Conservation (phyloP, 768 basidiomycete genomes). For the Amanita inopinata region DNA sequence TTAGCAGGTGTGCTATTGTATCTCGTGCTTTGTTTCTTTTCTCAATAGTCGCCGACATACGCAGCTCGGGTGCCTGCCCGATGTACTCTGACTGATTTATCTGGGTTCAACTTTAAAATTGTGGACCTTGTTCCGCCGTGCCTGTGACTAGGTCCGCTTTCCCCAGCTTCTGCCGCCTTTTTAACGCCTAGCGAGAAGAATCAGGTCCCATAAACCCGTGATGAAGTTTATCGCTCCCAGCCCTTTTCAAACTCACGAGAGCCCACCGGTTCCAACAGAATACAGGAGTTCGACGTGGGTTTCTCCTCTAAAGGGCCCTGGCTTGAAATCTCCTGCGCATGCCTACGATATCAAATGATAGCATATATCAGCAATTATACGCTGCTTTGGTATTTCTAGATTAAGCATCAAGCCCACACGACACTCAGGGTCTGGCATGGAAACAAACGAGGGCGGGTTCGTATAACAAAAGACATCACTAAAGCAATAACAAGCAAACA, state of each 20-base stretch:
- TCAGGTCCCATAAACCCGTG: background rate
- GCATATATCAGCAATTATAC: too few species aligned
- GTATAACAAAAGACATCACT: too few species aligned
- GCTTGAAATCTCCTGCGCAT: too few species aligned
- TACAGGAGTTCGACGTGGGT: background rate
- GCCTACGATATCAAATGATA: too few species aligned
- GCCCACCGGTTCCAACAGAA: background rate
- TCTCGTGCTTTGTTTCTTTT: background rate
- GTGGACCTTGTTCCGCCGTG: background rate
- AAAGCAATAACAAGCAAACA: too few species aligned
- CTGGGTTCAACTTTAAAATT: background rate
- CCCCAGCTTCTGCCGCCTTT: background rate
- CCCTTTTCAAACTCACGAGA: background rate
- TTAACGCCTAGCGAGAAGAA: background rate
- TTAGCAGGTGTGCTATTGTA: too few species aligned
- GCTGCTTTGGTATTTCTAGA: too few species aligned
- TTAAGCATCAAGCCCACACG: too few species aligned
- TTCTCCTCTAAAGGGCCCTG: too few species aligned
- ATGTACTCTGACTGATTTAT: background rate
- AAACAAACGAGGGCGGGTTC: too few species aligned
- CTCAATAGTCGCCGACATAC: background rate
- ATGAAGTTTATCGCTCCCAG: slow-evolving; percentile 2
- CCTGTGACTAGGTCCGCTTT: background rate
- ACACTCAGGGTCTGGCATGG: too few species aligned
- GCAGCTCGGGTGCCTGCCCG: slow-evolving; percentile 4